Evolutionary conservation across 257 asterid species (phyloP), one percentile per base, ranked within the genome.

Genomic region (Solanum chiquidenum): DNA sequence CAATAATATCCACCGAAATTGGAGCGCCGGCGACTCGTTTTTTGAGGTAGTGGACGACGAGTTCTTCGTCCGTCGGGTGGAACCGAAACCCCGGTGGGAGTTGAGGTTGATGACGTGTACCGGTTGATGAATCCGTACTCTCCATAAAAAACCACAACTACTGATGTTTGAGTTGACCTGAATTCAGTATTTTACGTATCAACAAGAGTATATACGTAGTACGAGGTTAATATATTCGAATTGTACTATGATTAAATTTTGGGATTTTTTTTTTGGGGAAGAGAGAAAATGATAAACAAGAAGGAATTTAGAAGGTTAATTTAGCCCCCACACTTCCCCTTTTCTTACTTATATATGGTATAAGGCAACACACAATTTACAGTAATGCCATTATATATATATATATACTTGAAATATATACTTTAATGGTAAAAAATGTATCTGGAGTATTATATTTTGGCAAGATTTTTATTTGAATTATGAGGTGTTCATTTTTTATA

Each of bases 11-110:
- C 5, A 92, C 97, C 4, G 97, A 92, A 8, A 94, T 85, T 11
- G 97, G 97, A 25, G 82, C 84, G 23, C 91, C 44, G 69, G 91
- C 93, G 4, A 91, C 91, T 90, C 92, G 93, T 64, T 91, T 94
- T 89, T 93, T 91, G 33, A 94, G 94, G 90, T 94, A 94, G 91
- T 92, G 93, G 33, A 94, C 93, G 34, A 94, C 93, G 31, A 93
- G 92, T 38, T 94, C 97, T 87, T 94, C 97, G 73, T 94, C 95
- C 20, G 96, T 94, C 12, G 96, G 96, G 83, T 92, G 96, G 92
- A 94, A 93, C 0, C 95, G 92, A 58, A 93, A 93, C 0, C 97
- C 95, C 84, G 97, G 97, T 25, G 94, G 95, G 18, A 94, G 94
- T 80, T 91, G 94, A 20, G 96, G 94, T 87, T 94, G 95, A 83